A percentile compares a stretch with the other conserved stretches of the same genome.
Evolutionary conservation across 495 filamentous ascomycete genomes (phyloP).

Genomic region (Aspergillus sclerotioniger): DNA sequence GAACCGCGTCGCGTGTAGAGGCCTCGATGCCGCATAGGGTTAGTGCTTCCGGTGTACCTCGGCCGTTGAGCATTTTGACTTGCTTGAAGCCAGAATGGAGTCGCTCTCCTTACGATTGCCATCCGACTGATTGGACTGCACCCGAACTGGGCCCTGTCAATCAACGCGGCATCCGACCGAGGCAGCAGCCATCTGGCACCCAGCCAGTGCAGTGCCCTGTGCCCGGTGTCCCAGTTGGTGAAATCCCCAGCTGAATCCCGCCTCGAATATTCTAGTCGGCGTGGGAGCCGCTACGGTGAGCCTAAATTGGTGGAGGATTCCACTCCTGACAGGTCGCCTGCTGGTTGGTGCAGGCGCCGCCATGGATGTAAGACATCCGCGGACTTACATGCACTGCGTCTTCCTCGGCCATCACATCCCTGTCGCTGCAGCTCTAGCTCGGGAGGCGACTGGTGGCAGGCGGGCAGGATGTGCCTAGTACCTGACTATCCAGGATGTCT

Average conservation of each 20-base stretch:
- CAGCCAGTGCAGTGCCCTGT: too few species aligned
- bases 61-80: constrained; percentile 9
- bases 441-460: not conserved
- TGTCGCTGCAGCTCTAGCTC: not conserved
- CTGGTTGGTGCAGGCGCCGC: constrained; percentile 4
- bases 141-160: not conserved
- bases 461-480: not conserved
- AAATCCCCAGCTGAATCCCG: not conserved
- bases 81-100: not conserved
- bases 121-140: not conserved
- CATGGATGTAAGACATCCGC: constrained; percentile 14
- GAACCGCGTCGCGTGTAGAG: not conserved
- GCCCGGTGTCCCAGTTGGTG: not conserved
- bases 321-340: constrained; percentile 1
- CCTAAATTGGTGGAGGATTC: constrained; percentile 5
- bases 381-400: not conserved
- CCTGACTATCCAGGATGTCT: not conserved
- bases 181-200: too few species aligned
- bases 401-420: not conserved
- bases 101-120: not conserved
- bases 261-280: constrained; percentile 1
- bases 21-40: not conserved
- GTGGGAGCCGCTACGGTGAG: constrained; percentile 5
- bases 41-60: constrained; percentile 6
- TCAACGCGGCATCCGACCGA: not conserved